phyloP scores from a whole-genome alignment of 2,329 filamentous ascomycete species.

The Penicillium frequentans region DNA sequence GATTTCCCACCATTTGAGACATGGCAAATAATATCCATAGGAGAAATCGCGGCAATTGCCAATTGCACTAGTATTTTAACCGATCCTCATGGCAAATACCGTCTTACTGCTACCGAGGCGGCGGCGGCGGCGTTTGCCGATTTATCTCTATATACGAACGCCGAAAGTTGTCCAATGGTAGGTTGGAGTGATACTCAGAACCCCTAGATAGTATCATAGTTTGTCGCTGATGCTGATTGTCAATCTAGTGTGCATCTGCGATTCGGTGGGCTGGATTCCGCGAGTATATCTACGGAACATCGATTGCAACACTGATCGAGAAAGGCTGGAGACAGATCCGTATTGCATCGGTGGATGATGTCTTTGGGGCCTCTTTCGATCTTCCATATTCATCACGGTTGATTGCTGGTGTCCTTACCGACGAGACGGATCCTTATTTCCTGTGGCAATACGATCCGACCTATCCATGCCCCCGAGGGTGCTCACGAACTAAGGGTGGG shows the following conservation, averaged over 20 bases:
- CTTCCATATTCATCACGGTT: constrained; percentile 43
- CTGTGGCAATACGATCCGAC: constrained; percentile 53
- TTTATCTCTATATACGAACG: constrained; percentile 58
- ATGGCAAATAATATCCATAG: constrained; percentile 22
- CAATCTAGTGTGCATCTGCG: constrained; percentile 51
- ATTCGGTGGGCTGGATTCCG: constrained; percentile 58
- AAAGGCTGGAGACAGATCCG: constrained; percentile 55
- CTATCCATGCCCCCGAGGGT: constrained; percentile 38
- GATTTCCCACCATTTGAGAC: not conserved
- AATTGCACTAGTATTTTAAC: constrained; percentile 55
- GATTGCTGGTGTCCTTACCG: constrained; percentile 48
- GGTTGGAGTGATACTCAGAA: not conserved
- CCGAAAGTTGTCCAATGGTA: constrained; percentile 57
- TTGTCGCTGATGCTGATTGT: constrained; percentile 2
- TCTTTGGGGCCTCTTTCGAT: constrained; percentile 40
- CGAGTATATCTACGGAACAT: constrained; percentile 58
- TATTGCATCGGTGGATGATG: constrained; percentile 48
- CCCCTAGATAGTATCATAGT: not conserved
- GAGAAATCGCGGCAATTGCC: constrained; percentile 56
- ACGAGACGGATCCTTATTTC: constrained; percentile 57
- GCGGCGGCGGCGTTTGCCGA: constrained; percentile 46
- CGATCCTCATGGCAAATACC: constrained; percentile 47
- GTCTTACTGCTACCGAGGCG: constrained; percentile 42
- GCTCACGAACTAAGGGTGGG: constrained; percentile 18
- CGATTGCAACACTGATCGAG: constrained; percentile 47